Evolutionary conservation across 2,329 filamentous ascomycete genomes (phyloP).

Genomic region (Cladophialophora chaetospira): DNA sequence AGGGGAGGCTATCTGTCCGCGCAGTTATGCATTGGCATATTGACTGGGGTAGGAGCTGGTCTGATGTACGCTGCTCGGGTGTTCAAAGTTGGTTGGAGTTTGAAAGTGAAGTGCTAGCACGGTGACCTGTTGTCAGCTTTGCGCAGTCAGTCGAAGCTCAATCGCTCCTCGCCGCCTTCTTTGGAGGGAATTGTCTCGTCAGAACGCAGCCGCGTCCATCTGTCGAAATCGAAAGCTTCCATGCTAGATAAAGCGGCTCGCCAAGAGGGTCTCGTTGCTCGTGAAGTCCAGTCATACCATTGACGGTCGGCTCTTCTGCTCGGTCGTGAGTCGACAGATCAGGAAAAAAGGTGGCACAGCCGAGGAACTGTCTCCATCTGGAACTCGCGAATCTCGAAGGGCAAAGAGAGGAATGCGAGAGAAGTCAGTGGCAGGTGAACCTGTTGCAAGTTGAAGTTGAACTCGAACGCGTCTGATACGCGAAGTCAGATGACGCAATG

Average conservation of each 20-base stretch:
- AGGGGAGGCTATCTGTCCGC: conserved; percentile 32
- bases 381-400: neutral
- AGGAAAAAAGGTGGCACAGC: too few species aligned
- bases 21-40: conserved; percentile 51
- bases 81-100: conserved; percentile 42
- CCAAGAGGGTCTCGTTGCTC: too few species aligned
- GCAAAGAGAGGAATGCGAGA: neutral
- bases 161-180: too few species aligned
- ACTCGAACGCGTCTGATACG: neutral
- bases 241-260: too few species aligned
- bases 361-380: neutral
- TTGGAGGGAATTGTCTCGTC: too few species aligned
- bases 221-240: too few species aligned
- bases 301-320: too few species aligned
- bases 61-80: conserved; percentile 49
- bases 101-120: conserved; percentile 38
- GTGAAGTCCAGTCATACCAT: too few species aligned
- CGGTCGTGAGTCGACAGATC: too few species aligned
- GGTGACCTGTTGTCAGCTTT: neutral
- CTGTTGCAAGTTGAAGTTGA: neutral
- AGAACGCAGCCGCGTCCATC: too few species aligned
- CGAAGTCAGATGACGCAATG: neutral
- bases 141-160: too few species aligned
- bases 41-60: conserved; percentile 53
- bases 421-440: neutral